Percentiles rank a stretch among this genome's conserved stretches.
Conservation (phyloP, 164 flowering plant genomes). For the Magnolia kwangsiensis region DNA sequence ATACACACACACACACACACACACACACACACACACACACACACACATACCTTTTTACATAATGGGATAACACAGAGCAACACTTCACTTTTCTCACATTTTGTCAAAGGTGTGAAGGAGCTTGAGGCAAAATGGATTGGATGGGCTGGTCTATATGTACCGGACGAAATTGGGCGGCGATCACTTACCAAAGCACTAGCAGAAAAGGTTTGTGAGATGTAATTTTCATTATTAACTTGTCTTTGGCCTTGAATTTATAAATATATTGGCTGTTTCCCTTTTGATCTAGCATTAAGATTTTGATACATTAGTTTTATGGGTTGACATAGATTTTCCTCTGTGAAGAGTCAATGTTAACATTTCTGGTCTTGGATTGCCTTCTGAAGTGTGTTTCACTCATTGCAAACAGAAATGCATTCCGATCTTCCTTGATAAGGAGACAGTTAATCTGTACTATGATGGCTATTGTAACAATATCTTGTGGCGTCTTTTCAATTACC, state of each 20-base stretch:
- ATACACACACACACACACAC: too few relatives aligned
- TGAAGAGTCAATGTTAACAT: neutral
- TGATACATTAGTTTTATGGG: too few relatives aligned
- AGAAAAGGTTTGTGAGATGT: constrained; percentile 57
- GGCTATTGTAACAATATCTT: constrained; percentile 95
- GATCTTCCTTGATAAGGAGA: constrained; percentile 89
- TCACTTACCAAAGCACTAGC: constrained; percentile 85
- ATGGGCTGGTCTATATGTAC: constrained; percentile 98
- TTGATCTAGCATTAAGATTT: too few relatives aligned
- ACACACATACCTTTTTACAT: too few relatives aligned
- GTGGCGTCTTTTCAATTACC: constrained; percentile 94
- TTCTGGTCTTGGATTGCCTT: constrained; percentile 1
- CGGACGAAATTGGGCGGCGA: constrained; percentile 76
- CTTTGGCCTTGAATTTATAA: neutral
- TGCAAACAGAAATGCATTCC: constrained; percentile 77
- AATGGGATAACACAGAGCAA: too few relatives aligned
- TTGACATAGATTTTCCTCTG: too few relatives aligned
- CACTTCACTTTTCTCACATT: neutral
- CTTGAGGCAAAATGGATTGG: constrained; percentile 97
- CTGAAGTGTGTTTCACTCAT: constrained; percentile 12
- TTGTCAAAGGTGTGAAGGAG: constrained; percentile 68
- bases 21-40: too few relatives aligned
- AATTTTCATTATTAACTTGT: neutral
- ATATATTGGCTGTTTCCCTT: too few relatives aligned
- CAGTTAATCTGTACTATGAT: constrained; percentile 86